Percentiles rank a stretch among this genome's conserved stretches.
Conservation (phyloP, 352 stramenopile species). For the Phytophthora multivora region DNA sequence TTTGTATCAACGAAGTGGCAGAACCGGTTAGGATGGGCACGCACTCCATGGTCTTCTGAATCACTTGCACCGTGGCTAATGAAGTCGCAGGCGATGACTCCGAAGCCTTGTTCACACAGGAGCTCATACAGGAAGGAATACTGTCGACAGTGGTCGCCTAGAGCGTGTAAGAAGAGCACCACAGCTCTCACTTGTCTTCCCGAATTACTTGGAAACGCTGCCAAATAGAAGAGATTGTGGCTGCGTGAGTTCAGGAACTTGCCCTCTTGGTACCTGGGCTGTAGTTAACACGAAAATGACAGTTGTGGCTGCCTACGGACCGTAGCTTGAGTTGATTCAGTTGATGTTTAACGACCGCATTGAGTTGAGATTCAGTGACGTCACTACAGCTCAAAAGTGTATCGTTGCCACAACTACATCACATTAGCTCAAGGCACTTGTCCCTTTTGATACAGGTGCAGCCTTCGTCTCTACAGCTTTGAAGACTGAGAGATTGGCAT, state of each 20-base stretch:
- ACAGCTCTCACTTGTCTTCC: constrained; percentile 29
- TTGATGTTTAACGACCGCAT: too few species aligned
- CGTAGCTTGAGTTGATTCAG: neutral
- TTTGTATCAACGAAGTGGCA: constrained; percentile 47
- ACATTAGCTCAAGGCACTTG: too few species aligned
- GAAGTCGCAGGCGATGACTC: constrained; percentile 48
- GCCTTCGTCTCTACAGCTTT: constrained; percentile 23
- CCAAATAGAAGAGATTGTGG: constrained; percentile 43
- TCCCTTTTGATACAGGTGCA: too few species aligned
- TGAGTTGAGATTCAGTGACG: too few species aligned
- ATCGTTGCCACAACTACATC: too few species aligned
- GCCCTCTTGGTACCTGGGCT: constrained; percentile 27
- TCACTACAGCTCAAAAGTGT: neutral
- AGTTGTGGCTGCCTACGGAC: neutral
- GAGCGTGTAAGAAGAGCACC: constrained; percentile 50
- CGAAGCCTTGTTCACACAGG: constrained; percentile 41
- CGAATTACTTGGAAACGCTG: constrained; percentile 30
- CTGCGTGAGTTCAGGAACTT: constrained; percentile 37
- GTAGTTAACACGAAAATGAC: neutral
- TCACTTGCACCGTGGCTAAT: constrained; percentile 48
- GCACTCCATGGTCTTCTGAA: constrained; percentile 27
- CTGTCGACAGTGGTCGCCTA: constrained; percentile 42
- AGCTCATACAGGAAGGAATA: constrained; percentile 47
- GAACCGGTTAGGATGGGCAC: constrained; percentile 39
- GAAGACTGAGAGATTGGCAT: constrained; percentile 15